Conservation (phyloP, 257 asterid genomes). For the Orobanche coerulescens region DNA sequence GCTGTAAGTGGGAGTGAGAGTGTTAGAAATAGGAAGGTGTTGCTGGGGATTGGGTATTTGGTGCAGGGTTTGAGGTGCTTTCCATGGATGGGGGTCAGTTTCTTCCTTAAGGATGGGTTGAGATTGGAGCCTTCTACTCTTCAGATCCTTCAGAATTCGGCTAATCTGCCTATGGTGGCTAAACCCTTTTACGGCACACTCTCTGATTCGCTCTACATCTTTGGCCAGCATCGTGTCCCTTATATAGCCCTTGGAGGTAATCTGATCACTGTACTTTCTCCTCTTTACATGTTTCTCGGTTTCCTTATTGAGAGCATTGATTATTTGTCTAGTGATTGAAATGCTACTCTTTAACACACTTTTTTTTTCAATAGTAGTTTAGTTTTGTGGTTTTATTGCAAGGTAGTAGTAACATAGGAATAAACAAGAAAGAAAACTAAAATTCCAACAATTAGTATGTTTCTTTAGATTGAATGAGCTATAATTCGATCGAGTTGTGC, state of each 20-base stretch:
- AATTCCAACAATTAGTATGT: no score
- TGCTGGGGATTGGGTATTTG: conserved; percentile 77
- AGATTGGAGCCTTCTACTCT: conserved; percentile 72
- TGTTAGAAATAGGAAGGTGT: conserved; percentile 43
- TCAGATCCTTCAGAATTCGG: conserved; percentile 87
- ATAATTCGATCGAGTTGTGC: neutral
- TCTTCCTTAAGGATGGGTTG: conserved; percentile 83
- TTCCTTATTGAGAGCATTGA: neutral
- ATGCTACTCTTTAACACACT: no score
- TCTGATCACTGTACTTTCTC: neutral
- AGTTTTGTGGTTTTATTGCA: no score
- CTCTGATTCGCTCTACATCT: conserved; percentile 77
- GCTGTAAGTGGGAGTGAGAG: conserved; percentile 25
- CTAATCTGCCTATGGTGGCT: conserved; percentile 92
- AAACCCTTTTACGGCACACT: conserved; percentile 80
- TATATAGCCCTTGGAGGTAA: conserved; percentile 86
- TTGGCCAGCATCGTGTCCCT: conserved; percentile 91
- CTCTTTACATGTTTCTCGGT: neutral
- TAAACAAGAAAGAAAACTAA: no score
- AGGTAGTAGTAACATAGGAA: no score
- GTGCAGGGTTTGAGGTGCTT: conserved; percentile 94
- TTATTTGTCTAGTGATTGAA: no score
- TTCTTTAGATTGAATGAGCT: no score
- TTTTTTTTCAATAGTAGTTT: no score
- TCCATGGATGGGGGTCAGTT: conserved; percentile 91